phyloP scores from a whole-genome alignment of 208 protist genomes.

The Crithidia acanthocephali region DNA sequence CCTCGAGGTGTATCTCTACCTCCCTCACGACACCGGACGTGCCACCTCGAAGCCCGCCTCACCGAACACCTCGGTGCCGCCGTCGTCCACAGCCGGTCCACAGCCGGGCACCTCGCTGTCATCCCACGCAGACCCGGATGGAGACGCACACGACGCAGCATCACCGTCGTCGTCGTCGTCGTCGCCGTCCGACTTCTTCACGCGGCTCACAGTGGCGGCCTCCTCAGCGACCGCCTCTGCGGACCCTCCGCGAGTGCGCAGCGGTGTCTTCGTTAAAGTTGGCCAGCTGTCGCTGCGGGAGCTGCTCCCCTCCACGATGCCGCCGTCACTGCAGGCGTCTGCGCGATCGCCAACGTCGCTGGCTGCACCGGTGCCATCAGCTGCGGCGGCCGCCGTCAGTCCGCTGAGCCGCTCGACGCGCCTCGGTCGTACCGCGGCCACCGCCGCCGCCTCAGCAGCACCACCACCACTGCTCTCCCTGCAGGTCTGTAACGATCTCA shows the following conservation, averaged over 20 bases:
- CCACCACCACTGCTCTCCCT: conserved; percentile 32
- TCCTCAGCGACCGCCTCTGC: conserved; percentile 23
- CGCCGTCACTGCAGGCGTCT: not conserved
- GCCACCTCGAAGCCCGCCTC: not conserved
- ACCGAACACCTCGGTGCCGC: not conserved
- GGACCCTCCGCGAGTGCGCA: conserved; percentile 6
- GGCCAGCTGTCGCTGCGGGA: conserved; percentile 27
- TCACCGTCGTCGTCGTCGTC: not conserved
- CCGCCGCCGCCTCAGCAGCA: not conserved
- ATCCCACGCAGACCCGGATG: too few species aligned
- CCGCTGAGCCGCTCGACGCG: not conserved
- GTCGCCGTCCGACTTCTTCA: conserved; percentile 29
- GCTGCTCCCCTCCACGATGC: not conserved
- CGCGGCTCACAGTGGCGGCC: conserved; percentile 24
- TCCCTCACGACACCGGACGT: not conserved
- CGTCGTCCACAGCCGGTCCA: not conserved
- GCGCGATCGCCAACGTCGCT: not conserved
- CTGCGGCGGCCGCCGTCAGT: not conserved
- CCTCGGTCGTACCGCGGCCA: too few species aligned
- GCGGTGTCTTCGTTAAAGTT: conserved; percentile 6
- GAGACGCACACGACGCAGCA: not conserved
- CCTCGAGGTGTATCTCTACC: conserved; percentile 8
- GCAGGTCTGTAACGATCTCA: conserved; percentile 57
- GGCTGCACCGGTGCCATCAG: not conserved
- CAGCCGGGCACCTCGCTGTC: not conserved